Conservation (phyloP, 225 moss, liverwort and hornwort genomes). For the Bryoerythrophyllum caledonicum region DNA sequence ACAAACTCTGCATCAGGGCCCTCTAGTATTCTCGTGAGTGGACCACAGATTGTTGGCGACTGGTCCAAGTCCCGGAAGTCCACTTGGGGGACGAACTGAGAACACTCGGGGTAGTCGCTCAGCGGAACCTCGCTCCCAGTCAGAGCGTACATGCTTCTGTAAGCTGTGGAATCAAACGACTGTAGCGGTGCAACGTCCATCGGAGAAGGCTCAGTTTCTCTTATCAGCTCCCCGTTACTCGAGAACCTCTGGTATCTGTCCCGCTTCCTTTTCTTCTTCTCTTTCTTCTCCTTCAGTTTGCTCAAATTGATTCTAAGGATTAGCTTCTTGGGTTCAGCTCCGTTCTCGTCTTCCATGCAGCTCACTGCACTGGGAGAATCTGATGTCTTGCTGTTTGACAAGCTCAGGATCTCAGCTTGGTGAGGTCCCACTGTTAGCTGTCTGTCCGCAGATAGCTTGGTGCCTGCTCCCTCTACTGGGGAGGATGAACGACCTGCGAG, state of each 20-base stretch:
- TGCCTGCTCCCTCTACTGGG: conserved; percentile 30
- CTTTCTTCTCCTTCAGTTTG: conserved; percentile 54
- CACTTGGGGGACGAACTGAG: conserved; percentile 29
- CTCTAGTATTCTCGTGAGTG: conserved; percentile 36
- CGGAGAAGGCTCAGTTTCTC: conserved; percentile 16
- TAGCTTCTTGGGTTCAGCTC: conserved; percentile 45
- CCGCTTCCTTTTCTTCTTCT: conserved; percentile 47
- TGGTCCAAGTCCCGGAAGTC: conserved; percentile 45
- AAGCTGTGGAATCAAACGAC: conserved; percentile 14
- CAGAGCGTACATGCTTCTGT: conserved; percentile 12
- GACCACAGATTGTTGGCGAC: conserved; percentile 21
- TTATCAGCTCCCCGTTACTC: conserved; percentile 20
- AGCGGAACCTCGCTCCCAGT: conserved; percentile 21
- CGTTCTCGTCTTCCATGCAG: conserved; percentile 38
- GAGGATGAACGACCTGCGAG: conserved; percentile 49
- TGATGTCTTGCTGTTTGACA: conserved; percentile 27
- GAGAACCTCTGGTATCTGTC: conserved; percentile 26
- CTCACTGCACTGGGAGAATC: conserved; percentile 40
- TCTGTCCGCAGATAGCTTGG: conserved; percentile 27
- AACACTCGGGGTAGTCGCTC: conserved; percentile 11
- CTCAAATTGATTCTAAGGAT: conserved; percentile 59
- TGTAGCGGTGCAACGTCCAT: conserved; percentile 28
- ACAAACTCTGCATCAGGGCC: conserved; percentile 35
- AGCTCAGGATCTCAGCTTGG: conserved; percentile 21
- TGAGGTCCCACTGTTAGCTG: conserved; percentile 19